Conservation (phyloP, 169 alveolate genomes). For the Besnoitia besnoiti region DNA sequence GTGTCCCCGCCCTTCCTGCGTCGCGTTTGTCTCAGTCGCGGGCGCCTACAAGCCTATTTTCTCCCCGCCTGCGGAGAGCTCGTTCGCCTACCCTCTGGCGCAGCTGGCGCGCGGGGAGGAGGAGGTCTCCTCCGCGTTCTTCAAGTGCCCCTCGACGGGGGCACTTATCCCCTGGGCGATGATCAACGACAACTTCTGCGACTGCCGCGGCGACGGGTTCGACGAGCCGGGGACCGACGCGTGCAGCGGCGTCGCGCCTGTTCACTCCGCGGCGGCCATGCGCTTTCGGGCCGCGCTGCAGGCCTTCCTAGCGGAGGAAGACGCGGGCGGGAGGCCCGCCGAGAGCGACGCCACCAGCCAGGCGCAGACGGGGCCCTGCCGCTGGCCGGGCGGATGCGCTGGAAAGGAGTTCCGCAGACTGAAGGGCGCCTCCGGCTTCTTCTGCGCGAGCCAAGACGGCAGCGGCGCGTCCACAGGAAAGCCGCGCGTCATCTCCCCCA, state of each 20-base stretch:
- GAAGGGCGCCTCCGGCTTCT: constrained; percentile 13
- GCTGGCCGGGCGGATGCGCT: neutral
- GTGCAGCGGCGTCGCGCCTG: constrained; percentile 19
- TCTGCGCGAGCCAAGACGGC: neutral
- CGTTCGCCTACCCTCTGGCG: neutral
- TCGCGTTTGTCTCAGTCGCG: neutral
- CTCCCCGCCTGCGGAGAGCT: neutral
- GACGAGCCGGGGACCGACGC: constrained; percentile 34
- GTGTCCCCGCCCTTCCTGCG: neutral
- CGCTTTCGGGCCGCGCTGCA: constrained; percentile 12
- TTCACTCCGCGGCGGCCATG: neutral
- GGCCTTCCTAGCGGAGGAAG: neutral
- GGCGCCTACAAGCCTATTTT: neutral
- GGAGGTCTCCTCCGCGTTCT: neutral
- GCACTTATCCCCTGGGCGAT: neutral
- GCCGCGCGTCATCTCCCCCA: constrained; percentile 12
- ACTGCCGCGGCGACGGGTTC: constrained; percentile 16
- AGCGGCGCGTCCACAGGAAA: neutral
- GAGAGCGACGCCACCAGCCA: neutral
- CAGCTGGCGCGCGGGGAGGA: neutral
- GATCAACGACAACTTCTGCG: constrained; percentile 22
- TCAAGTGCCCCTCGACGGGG: constrained; percentile 4
- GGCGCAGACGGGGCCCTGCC: neutral
- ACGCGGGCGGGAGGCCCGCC: neutral
- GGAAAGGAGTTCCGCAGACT: neutral